Base-by-base conservation (phyloP, 1,284 basidiomycete species). In the Boletus semigastroideus region DNA sequence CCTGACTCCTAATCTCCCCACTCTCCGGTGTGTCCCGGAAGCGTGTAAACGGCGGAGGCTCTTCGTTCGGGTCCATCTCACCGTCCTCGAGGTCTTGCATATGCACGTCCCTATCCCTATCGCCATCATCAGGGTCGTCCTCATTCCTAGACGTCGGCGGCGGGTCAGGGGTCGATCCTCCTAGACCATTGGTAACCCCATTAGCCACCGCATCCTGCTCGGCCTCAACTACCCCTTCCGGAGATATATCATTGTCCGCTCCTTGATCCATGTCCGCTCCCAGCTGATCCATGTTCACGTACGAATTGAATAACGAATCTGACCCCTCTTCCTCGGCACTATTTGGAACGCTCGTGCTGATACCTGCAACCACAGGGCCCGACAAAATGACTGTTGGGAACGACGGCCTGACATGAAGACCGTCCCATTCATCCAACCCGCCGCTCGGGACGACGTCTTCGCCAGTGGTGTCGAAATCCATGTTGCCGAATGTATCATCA, bases 261-360 rank as follows among this genome's bases (percentile, higher is more conserved):
- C 7, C 42, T 10, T 46, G 49, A 38, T 46, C 48, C 5, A 5
- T 6, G 12, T 48, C 52, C 9, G 34, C 59, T 34, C 34, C 52
- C 2, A 61, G 28, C 7, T 59, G 60, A 16, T 67, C 63, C 52
- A 67, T 51, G 33, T 69, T 59, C 42, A 69, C 33, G 38, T 55
- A 68, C 39, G 67, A 65, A 37, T 64, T 50, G 8, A 65, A 59
- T 31, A 68, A 30, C 17, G 45, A 30, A 13, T 62, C 63, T 2
- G 44, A 19, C 6, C n/a, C 60, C n/a, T 3, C 20, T n/a, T 52
- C 59, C 16, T 55, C 63, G 16, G 4, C 20, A 2, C 38, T 37
- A 10, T 47, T 54, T 5, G 46, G 49, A 7, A 34, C 44, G n/a
- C 19, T 41, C 40, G 38, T n/a, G 28, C 12, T 17, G 12, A 41